Conservation (phyloP, 192 early-diverging fungal species). For the Backusella parvicylindrica region DNA sequence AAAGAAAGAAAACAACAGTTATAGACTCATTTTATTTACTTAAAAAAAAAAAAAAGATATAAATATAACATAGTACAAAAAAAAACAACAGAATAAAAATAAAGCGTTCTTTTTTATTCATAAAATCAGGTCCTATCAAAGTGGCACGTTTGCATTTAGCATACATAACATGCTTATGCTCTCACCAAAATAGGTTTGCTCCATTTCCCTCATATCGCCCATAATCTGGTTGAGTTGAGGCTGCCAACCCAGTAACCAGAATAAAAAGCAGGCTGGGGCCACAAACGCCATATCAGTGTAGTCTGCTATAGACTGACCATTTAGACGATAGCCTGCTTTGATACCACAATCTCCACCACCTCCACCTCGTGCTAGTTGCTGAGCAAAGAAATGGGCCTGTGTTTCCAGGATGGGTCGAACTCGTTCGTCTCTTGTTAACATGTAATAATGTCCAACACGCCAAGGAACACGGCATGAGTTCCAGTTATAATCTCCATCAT, state of each 20-base stretch:
- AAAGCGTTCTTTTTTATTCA: neutral
- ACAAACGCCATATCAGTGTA: slow-evolving; percentile 52
- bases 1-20: neutral
- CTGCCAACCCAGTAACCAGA: slow-evolving; percentile 47
- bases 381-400: slow-evolving; percentile 42
- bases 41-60: neutral
- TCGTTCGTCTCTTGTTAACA: slow-evolving; percentile 42
- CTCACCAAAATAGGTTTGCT: slow-evolving; percentile 53
- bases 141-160: slow-evolving; percentile 40
- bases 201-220: slow-evolving; percentile 44
- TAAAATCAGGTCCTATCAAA: slow-evolving; percentile 13
- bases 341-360: slow-evolving; percentile 32
- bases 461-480: slow-evolving; percentile 57
- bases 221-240: slow-evolving; percentile 27
- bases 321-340: slow-evolving; percentile 45
- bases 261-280: slow-evolving; percentile 46
- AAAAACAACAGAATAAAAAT: neutral
- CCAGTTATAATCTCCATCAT: slow-evolving; percentile 50
- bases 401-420: slow-evolving; percentile 38
- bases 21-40: neutral
- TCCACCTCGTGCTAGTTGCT: slow-evolving; percentile 13
- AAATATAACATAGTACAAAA: neutral
- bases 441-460: slow-evolving; percentile 48
- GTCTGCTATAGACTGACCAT: slow-evolving; percentile 40
- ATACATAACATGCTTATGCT: slow-evolving; percentile 51